Conservation (phyloP, 495 filamentous ascomycete genomes). For the Bombardia bombarda region DNA sequence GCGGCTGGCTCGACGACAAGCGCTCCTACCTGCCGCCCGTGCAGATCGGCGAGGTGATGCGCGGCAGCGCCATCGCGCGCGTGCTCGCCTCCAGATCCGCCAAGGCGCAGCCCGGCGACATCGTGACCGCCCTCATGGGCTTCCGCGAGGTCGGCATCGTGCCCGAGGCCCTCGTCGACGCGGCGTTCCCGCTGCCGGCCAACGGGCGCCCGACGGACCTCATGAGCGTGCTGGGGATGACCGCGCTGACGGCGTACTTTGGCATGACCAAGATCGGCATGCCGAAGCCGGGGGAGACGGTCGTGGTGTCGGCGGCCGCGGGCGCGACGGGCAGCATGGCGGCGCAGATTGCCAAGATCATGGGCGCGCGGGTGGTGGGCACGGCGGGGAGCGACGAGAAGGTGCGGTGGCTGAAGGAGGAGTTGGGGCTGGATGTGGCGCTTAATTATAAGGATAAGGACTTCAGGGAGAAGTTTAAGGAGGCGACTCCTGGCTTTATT, state of each 20-base stretch:
- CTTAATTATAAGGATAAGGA: slow-evolving; percentile 56
- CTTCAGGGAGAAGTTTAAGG: slow-evolving; percentile 49
- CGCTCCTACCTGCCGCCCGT: slow-evolving; percentile 64
- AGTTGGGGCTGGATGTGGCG: slow-evolving; percentile 54
- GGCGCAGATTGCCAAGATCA: slow-evolving; percentile 62
- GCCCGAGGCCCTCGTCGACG: slow-evolving; percentile 33
- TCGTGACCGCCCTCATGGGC: slow-evolving; percentile 45
- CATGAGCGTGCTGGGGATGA: slow-evolving; percentile 53
- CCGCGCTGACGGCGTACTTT: slow-evolving; percentile 60
- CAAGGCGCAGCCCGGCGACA: slow-evolving; percentile 43
- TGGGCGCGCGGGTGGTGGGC: slow-evolving; percentile 52
- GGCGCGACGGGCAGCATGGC: slow-evolving; percentile 63
- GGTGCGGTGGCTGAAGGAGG: slow-evolving; percentile 51
- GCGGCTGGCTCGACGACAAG: slow-evolving; percentile 61
- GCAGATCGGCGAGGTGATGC: slow-evolving; percentile 59
- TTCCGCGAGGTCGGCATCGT: slow-evolving; percentile 58
- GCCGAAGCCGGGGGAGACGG: slow-evolving; percentile 50
- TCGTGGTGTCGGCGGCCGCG: slow-evolving; percentile 63
- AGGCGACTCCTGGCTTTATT: slow-evolving; percentile 52
- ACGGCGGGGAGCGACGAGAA: slow-evolving; percentile 60
- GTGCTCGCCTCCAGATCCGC: slow-evolving; percentile 31
- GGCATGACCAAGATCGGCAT: slow-evolving; percentile 54
- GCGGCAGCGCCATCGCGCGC: slow-evolving; percentile 49
- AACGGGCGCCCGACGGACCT: slow-evolving; percentile 49
- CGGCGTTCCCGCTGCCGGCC: slow-evolving; percentile 37